Evolutionary conservation across 371 early-diverging fungal species (phyloP), one percentile per base, ranked within the genome.

Genomic region (Rhizomucor miehei): DNA sequence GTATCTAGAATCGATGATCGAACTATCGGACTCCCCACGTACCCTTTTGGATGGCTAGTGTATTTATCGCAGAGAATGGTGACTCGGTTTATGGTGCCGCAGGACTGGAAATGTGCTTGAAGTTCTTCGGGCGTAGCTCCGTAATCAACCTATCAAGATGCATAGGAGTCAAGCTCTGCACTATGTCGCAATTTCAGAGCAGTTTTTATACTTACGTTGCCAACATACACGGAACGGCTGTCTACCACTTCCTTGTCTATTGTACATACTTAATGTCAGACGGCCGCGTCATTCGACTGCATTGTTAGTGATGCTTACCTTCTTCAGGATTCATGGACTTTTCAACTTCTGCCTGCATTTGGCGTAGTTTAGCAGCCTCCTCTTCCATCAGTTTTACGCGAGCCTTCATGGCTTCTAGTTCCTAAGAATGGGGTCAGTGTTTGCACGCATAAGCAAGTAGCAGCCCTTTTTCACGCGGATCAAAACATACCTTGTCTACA

Each of bases 11-110:
- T 29, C 16, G 34, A 19, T 20, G 4, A 45, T 3, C 10, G 14
- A 2, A 19, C 13, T 16, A 17, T 41, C 16, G 29, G 29, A n/a
- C n/a, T n/a, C n/a, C n/a, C n/a, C 2, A 48, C 48, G 51, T 80
- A 90, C 70, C 99, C 99, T 67, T 97, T 98, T 43, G 99, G 99
- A 63, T 94, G 93, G 5, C 95, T 95, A 13, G 94, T 94, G 65
- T 76, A 92, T 71, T 95, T 95, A 73, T 98, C 93, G 65, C 92
- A 92, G 35, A 94, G 69, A 63, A 97, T 97, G 12, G 98, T 97
- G 13, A 97, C 92, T 38, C 99, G 84, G 74, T 96, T 96, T 61
- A 98, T 96, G 19, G 90, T 87, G n/a, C 99, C 99, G 68, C 97
- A 95, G 9, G 92, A 84, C 69, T 93, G 90, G 65, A 99, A 99